Evolutionary conservation across 495 filamentous ascomycete genomes (phyloP).

Genomic region (Lepidopterella palustris): DNA sequence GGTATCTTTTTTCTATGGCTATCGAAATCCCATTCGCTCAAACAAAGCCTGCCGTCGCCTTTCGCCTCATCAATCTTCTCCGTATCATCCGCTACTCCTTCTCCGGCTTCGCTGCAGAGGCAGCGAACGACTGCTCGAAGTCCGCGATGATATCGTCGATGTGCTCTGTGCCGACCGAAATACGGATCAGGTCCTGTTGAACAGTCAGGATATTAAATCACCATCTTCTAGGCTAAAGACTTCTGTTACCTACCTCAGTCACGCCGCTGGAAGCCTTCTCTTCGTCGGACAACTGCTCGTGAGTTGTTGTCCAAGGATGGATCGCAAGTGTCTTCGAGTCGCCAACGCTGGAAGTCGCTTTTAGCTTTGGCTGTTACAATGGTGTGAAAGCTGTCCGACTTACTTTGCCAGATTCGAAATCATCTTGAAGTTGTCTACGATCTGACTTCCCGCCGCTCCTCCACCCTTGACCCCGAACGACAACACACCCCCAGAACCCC

Average conservation of each 20-base stretch:
- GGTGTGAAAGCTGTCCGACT: not conserved
- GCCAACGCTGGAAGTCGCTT: slow-evolving; percentile 45
- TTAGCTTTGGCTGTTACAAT: not conserved
- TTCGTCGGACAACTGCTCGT: slow-evolving; percentile 83
- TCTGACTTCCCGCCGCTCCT: slow-evolving; percentile 67
- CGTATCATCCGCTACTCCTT: slow-evolving; percentile 38
- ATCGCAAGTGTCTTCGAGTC: slow-evolving; percentile 86
- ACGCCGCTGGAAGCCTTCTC: slow-evolving; percentile 79
- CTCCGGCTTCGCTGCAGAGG: slow-evolving; percentile 39
- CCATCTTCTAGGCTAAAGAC: not conserved
- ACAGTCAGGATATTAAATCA: slow-evolving; percentile 9
- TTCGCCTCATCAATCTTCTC: slow-evolving; percentile 35
- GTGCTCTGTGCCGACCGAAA: slow-evolving; percentile 94
- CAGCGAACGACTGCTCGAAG: slow-evolving; percentile 85
- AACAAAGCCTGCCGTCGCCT: slow-evolving; percentile 19
- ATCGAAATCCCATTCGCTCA: slow-evolving; percentile 6
- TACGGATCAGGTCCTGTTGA: slow-evolving; percentile 72
- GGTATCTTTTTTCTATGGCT: not conserved
- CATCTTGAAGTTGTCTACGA: slow-evolving; percentile 92
- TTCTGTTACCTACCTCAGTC: slow-evolving; percentile 51
- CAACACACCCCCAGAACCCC: slow-evolving; percentile 87
- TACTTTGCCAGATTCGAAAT: slow-evolving; percentile 82
- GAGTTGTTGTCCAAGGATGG: slow-evolving; percentile 93
- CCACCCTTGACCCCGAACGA: slow-evolving; percentile 93
- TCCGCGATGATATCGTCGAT: slow-evolving; percentile 98